A percentile compares a stretch with the other conserved stretches of the same genome.
Conservation (phyloP, 2,329 filamentous ascomycete species). For the Talaromyces rugulosus region DNA sequence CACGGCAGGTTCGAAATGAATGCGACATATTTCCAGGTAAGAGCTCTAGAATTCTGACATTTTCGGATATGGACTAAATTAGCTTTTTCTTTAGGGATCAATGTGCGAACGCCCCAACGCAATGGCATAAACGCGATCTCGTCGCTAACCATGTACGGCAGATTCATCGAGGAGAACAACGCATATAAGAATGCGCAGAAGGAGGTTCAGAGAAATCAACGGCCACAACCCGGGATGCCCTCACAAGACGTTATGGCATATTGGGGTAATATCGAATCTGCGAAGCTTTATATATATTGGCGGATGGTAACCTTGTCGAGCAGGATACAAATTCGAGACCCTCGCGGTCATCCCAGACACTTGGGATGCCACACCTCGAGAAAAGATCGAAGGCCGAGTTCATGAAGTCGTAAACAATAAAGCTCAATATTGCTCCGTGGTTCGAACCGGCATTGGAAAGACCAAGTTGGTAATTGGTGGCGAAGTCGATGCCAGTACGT, state of each 20-base stretch:
- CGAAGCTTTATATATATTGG: not conserved
- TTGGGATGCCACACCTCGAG: conserved; percentile 68
- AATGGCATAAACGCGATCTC: conserved; percentile 2
- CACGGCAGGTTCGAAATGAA: conserved; percentile 86
- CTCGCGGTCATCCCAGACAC: conserved; percentile 69
- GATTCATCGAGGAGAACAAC: conserved; percentile 91
- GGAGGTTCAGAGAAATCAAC: conserved; percentile 51
- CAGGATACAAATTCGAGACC: conserved; percentile 96
- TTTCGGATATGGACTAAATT: conserved; percentile 14
- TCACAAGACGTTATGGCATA: conserved; percentile 82
- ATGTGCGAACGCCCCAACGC: conserved; percentile 41
- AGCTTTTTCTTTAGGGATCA: conserved; percentile 42
- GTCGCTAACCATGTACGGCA: conserved; percentile 33
- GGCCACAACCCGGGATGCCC: conserved; percentile 49
- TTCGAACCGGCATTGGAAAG: conserved; percentile 78
- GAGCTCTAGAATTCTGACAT: conserved; percentile 5
- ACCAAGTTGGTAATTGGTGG: conserved; percentile 75
- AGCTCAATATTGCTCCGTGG: conserved; percentile 92
- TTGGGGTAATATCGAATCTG: conserved; percentile 62
- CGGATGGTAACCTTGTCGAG: not conserved
- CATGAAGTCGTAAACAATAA: conserved; percentile 75
- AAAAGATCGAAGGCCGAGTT: conserved; percentile 74
- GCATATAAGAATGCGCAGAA: conserved; percentile 63
- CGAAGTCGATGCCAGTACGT: conserved; percentile 82
- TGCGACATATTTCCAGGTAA: conserved; percentile 81